Evolutionary conservation across 352 stramenopile species (phyloP).

Genomic region (Globisporangium splendens): DNA sequence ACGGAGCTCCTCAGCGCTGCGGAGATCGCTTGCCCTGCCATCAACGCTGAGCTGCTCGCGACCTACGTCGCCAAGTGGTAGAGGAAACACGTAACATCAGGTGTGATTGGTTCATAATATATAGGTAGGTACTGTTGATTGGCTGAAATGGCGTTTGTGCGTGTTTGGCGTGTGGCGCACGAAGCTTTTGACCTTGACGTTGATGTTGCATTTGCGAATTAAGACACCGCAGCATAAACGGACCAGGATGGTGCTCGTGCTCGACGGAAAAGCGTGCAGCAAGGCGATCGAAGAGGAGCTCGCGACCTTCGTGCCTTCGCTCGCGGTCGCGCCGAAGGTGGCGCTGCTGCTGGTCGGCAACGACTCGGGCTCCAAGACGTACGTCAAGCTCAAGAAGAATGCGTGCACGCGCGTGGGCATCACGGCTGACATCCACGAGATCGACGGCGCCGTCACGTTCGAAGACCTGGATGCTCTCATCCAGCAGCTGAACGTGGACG

Average conservation of each 20-base stretch:
- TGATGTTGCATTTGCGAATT: slow-evolving; percentile 5
- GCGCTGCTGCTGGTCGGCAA: slow-evolving; percentile 92
- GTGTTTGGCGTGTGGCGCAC: neutral
- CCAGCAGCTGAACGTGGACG: slow-evolving; percentile 79
- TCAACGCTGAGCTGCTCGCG: slow-evolving; percentile 36
- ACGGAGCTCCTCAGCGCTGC: slow-evolving; percentile 35
- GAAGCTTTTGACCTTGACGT: slow-evolving; percentile 9
- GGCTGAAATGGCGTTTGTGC: neutral
- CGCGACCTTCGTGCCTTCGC: slow-evolving; percentile 28
- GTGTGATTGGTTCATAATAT: slow-evolving; percentile 7
- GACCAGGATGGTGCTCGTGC: slow-evolving; percentile 14
- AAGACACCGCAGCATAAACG: neutral
- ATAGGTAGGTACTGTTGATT: slow-evolving; percentile 8
- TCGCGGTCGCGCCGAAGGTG: slow-evolving; percentile 71
- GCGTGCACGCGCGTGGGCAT: slow-evolving; percentile 94
- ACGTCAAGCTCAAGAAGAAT: slow-evolving; percentile 98
- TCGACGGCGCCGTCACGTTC: slow-evolving; percentile 37
- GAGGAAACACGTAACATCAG: neutral
- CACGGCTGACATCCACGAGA: slow-evolving; percentile 68
- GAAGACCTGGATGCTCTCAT: slow-evolving; percentile 68
- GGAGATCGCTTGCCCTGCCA: slow-evolving; percentile 34
- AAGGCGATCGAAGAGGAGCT: slow-evolving; percentile 69
- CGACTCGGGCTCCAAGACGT: slow-evolving; percentile 88
- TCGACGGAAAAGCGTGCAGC: slow-evolving; percentile 68
- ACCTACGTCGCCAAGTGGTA: slow-evolving; percentile 46